Conservation (phyloP, 345 rosid species). For the Moricandia moricandioides region DNA sequence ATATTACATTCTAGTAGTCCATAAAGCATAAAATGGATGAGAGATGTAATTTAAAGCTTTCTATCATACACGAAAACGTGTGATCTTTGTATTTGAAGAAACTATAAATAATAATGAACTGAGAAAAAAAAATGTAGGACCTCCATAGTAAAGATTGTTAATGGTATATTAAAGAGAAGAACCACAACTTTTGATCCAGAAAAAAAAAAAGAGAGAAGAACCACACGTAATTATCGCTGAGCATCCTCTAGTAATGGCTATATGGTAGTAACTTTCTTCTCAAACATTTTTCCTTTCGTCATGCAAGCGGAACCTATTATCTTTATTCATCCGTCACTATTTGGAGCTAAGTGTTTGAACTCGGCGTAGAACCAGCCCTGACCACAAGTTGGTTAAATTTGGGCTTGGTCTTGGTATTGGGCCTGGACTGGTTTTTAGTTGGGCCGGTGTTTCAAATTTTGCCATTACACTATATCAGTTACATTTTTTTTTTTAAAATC, state of each 20-base stretch:
- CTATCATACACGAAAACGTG: conserved; percentile 13
- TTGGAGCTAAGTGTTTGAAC: neutral
- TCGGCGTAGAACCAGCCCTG: neutral
- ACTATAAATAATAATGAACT: conserved; percentile 7
- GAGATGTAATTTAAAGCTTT: conserved; percentile 7
- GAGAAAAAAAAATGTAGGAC: conserved; percentile 28
- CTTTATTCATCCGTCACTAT: no score
- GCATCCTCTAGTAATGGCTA: neutral
- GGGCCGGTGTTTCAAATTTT: neutral
- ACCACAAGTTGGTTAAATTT: neutral
- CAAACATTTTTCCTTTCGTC: no score
- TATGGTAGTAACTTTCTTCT: no score
- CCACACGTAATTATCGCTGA: conserved; percentile 20
- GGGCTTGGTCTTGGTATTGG: neutral
- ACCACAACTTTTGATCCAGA: no score
- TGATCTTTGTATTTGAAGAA: conserved; percentile 9
- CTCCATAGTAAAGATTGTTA: conserved; percentile 8
- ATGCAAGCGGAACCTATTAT: neutral
- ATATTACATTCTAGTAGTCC: no score
- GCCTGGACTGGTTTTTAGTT: no score
- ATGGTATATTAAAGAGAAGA: conserved; percentile 20
- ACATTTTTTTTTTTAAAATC: no score
- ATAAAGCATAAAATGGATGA: neutral
- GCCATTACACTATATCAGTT: no score
- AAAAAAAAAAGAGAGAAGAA: no score